Evolutionary conservation across 352 stramenopile genomes (phyloP).

Genomic region (Phytophthora chlamydospora): DNA sequence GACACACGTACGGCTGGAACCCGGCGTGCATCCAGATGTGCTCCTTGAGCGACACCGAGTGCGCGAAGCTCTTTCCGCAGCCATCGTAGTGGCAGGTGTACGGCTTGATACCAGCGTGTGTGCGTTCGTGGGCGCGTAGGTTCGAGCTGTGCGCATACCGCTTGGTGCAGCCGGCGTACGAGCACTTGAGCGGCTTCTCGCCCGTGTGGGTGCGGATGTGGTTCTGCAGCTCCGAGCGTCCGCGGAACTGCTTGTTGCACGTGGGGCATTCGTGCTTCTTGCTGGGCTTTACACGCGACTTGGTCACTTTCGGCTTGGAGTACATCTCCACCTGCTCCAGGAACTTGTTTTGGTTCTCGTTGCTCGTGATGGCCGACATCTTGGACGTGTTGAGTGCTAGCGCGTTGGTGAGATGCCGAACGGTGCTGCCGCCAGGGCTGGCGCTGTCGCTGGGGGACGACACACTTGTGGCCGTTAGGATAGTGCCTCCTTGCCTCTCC

Average conservation of each 20-base stretch:
- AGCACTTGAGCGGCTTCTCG: conserved; percentile 91
- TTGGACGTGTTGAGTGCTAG: conserved; percentile 67
- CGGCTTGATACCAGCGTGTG: conserved; percentile 90
- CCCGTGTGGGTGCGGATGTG: conserved; percentile 92
- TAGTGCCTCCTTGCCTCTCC: conserved; percentile 21
- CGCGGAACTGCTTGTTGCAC: conserved; percentile 87
- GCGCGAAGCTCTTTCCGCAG: conserved; percentile 90
- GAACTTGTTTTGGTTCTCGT: conserved; percentile 87
- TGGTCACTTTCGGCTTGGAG: conserved; percentile 87
- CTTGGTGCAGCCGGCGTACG: conserved; percentile 86
- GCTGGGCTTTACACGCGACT: conserved; percentile 86
- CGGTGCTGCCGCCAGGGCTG: background rate
- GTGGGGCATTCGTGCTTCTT: conserved; percentile 88
- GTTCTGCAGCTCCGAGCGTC: conserved; percentile 84
- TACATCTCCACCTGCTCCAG: conserved; percentile 91
- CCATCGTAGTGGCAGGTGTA: conserved; percentile 91
- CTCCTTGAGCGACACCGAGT: conserved; percentile 92
- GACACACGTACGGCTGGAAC: conserved; percentile 92
- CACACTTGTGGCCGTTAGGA: conserved; percentile 27
- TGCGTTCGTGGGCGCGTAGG: conserved; percentile 90
- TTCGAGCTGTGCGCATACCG: conserved; percentile 92
- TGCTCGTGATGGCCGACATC: conserved; percentile 71
- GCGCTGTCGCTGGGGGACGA: background rate
- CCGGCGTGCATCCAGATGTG: conserved; percentile 93
- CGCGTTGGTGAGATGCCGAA: conserved; percentile 41